Base-by-base conservation (phyloP, 441 rosid genomes). In the Croton laevigatus region DNA sequence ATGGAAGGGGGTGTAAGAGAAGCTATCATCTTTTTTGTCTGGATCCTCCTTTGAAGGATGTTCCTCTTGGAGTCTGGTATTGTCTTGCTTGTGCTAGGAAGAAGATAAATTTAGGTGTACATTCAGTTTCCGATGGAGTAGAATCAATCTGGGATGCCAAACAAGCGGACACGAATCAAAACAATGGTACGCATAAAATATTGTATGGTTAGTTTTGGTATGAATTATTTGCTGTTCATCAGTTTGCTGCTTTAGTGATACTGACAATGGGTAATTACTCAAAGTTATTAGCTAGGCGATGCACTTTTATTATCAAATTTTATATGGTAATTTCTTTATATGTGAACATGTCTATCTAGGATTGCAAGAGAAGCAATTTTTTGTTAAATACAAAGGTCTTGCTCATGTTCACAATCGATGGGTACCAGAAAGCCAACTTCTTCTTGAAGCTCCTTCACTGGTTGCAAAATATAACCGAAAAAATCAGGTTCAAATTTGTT, bases 21-120 rank as follows among this genome's bases (percentile, higher is more conserved):
- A 74, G 80, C 73, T 89, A 76, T 72, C 89, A 85, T 80, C 79
- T 80, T 62, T 79, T 79, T 55, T 89, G 91, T 80, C 68, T 87
- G 20, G 80, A 80, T 65, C 86, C 84, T 67, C 79, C 81, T 68
- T 46, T 83, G 53, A 63, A 77, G 66, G 78, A 75, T 73, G 70
- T 79, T 63, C 80, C 87, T 61, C 71, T 70, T 65, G 87, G 87
- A 51, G 81, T 55, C 71, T 84, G 88, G 91, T 73, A 78, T 65
- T 87, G 88, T 73, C 60, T 36, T 75, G 27, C 71, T 20, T 87
- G 91, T 65, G 75, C 70, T 51, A 61, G 66, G 73, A 84, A 86
- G 81, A 86, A 68, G 81, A 68, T 82, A 48, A 70, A 74, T 59
- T 80, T 55, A 23, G 86, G 85, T 65, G 80, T 63, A 51, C 73